Evolutionary conservation across 2,329 filamentous ascomycete genomes (phyloP).

Genomic region (Aureobasidium sp.): DNA sequence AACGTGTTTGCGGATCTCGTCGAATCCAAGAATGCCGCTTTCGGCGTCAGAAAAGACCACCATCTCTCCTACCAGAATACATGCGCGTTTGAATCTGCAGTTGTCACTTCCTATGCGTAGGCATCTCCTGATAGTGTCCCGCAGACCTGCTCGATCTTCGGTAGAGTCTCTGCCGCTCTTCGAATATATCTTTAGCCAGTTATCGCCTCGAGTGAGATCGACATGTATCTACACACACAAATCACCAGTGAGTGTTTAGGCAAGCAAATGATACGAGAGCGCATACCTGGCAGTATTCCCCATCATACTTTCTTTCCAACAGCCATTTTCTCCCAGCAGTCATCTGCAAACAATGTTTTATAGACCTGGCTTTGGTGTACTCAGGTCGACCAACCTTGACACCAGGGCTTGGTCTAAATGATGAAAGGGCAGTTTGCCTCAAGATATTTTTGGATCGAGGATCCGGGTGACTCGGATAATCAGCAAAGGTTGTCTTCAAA

Average conservation of each 20-base stretch:
- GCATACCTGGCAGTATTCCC: constrained; percentile 66
- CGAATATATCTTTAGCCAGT: constrained; percentile 73
- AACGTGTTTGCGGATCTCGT: constrained; percentile 76
- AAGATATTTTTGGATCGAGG: constrained; percentile 26
- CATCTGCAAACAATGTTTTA: constrained; percentile 68
- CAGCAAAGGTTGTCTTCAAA: constrained; percentile 39
- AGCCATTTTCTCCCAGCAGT: constrained; percentile 56
- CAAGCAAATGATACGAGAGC: too few relatives aligned
- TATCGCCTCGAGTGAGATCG: constrained; percentile 50
- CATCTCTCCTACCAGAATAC: constrained; percentile 79
- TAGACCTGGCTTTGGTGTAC: constrained; percentile 43
- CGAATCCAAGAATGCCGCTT: constrained; percentile 63
- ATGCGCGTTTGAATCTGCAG: constrained; percentile 56
- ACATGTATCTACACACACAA: constrained; percentile 54
- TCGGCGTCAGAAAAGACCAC: constrained; percentile 67
- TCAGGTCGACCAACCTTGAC: constrained; percentile 41
- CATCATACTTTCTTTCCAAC: constrained; percentile 76
- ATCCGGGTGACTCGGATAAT: constrained; percentile 34
- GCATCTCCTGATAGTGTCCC: constrained; percentile 57
- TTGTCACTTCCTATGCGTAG: constrained; percentile 53
- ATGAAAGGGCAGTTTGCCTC: constrained; percentile 33
- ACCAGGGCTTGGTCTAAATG: constrained; percentile 34
- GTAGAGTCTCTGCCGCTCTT: constrained; percentile 92
- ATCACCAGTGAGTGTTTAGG: neutral
- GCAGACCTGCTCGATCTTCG: constrained; percentile 56